These are phyloP conservation scores for Dictyostelium citrinum DNA, from an alignment of 78 protist genomes.

Conservation along the genomic window DNA sequence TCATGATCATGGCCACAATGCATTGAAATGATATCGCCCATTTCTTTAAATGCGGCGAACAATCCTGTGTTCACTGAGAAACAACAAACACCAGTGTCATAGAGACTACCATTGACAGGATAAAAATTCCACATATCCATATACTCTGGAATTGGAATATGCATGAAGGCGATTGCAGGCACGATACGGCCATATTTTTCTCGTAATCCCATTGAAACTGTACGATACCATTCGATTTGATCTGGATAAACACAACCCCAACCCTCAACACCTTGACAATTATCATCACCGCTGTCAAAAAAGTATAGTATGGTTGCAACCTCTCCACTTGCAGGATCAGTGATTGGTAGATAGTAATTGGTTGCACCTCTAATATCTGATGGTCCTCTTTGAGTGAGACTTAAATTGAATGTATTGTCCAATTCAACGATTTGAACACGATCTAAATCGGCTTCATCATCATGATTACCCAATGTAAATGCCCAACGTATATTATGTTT, in stretches of 20 bases:
- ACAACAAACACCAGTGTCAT: conserved; percentile 81
- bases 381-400: conserved; percentile 42
- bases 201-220: not conserved
- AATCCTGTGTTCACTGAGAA: conserved; percentile 79
- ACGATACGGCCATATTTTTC: not conserved
- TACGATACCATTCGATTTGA: conserved; percentile 64
- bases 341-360: conserved; percentile 49
- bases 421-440: conserved; percentile 32
- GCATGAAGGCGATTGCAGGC: conserved; percentile 77
- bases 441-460: conserved; percentile 64
- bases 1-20: conserved; percentile 80
- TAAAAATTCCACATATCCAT: conserved; percentile 70
- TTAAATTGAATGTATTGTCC: conserved; percentile 3
- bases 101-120: conserved; percentile 12
- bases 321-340: not conserved
- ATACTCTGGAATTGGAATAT: conserved; percentile 78
- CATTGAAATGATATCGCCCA: conserved; percentile 66
- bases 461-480: conserved; percentile 61
- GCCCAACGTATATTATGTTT: conserved; percentile 44
- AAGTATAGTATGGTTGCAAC: conserved; percentile 21
- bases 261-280: conserved; percentile 72
- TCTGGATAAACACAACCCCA: conserved; percentile 82
- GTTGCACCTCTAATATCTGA: conserved; percentile 11
- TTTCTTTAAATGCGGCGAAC: conserved; percentile 69
- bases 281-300: conserved; percentile 62